Conservation (phyloP, 2,329 filamentous ascomycete species). For the Botryotinia convoluta region DNA sequence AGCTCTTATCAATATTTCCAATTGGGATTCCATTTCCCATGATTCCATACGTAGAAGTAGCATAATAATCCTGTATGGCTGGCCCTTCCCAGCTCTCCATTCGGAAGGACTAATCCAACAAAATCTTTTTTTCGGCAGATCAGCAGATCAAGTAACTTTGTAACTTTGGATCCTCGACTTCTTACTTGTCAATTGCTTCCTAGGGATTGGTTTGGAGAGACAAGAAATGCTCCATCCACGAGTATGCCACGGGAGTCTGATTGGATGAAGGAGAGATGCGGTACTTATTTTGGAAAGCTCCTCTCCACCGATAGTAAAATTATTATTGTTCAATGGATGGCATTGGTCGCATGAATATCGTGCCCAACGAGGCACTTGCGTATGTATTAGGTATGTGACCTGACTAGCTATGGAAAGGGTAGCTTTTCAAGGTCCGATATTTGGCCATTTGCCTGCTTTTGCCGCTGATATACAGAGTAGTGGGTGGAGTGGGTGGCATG, state of each 20-base stretch:
- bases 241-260: not conserved
- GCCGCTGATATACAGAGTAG: not conserved
- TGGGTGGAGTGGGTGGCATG: not conserved
- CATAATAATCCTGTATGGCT: not conserved
- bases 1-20: slow-evolving; percentile 13
- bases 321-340: not conserved
- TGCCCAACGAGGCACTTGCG: slow-evolving; percentile 3
- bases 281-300: not conserved
- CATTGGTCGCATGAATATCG: slow-evolving; percentile 8
- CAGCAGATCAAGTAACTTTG: slow-evolving; percentile 10
- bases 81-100: not conserved
- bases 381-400: not conserved
- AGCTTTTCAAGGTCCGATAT: slow-evolving; percentile 1
- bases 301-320: slow-evolving; percentile 1
- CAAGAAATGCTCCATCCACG: not conserved
- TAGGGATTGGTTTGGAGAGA: not conserved
- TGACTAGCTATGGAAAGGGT: slow-evolving; percentile 1
- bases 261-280: not conserved
- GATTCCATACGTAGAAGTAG: not conserved
- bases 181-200: slow-evolving; percentile 13
- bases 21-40: not conserved
- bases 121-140: slow-evolving; percentile 4
- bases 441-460: slow-evolving; percentile 6
- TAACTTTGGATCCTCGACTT: slow-evolving; percentile 4
- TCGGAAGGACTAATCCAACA: not conserved